Base-by-base conservation (phyloP, 169 alveolate genomes). In the Plasmodium blacklocki region DNA sequence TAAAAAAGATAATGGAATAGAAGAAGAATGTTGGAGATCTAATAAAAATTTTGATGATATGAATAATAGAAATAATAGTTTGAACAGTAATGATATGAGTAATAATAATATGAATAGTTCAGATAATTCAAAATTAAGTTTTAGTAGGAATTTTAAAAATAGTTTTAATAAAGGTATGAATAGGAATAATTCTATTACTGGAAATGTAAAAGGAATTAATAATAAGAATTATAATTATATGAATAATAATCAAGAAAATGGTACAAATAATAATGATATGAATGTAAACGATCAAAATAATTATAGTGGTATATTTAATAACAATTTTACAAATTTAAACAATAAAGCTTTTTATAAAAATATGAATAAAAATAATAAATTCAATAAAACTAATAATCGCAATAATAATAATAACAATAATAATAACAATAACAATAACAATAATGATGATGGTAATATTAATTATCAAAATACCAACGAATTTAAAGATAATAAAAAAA, bases 61-160 rank as follows among this genome's bases (percentile, higher is more conserved):
- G 15, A 66, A 66, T 70, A 49, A 21, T 64, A n/a, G 78, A 66
- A 78, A 64, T 43, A 66, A 49, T 8, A 50, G 54, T 70, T 64
- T 11, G 50, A 29, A 43, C 39, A 78, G 58, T 18, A 78, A 52
- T 50, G 89, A 64, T 29, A 49, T 78, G 78, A 66, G 52, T 47
- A 76, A 8, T 76, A 76, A 76, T 62, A 76, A 21, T 76, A 39
- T 63, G 88, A 76, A 56, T 59, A 66, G 45, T 59, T 49, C 89
- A 70, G 78, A 78, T 21, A 78, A 50, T 49, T 29, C 15, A 66
- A 78, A 66, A 47, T 64, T 19, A 63, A 70, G 23, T 39, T 66
- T 21, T 78, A 45, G n/a, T 21, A 66, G 89, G 50, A 47, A 63
- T n/a, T 49, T 64, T 70, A 78, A 66, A 47, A 49, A 66, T 47